Base-by-base conservation (phyloP, 2,329 filamentous ascomycete species). In the Ceratocystis colombiana region DNA sequence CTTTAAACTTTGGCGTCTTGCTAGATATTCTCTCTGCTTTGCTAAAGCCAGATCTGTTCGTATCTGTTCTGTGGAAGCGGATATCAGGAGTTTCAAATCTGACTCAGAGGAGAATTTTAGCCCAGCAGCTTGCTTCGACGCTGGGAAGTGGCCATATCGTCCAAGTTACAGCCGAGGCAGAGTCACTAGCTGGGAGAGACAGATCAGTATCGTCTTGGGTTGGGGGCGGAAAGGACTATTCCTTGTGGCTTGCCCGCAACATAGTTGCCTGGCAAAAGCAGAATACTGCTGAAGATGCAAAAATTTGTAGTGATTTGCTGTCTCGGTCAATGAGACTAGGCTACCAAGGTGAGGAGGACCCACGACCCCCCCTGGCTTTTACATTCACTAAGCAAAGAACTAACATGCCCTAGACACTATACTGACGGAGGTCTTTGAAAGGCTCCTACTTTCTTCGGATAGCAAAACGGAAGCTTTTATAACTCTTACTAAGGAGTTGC, bases 231-330 rank as follows among this genome's bases (percentile, higher is more conserved):
- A 78, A 77, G 30, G 73, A 80, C 20, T 96, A 89, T 75, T 81
- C 83, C 12, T 75, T 75, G 37, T 96, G 91, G 91, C 74, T 96
- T 48, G 88, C 85, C 1, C 75, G 74, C 15, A 89, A 86, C 72
- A 78, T 94, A 62, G 77, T 73, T 37, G 72, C 70, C 30, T 86
- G 75, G 77, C 75, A 71, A 55, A 73, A 69, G 59, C 70, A 66
- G 66, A 74, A 69, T 41, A 69, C 66, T 70, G 74, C 73, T 70
- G 70, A 73, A 10, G 72, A 77, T 7, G 75, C 45, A 17, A 79
- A 76, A 62, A 71, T 80, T 6, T 78, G 76, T 55, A 77, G 77
- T 17, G 77, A 79, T 2, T 62, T 86, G 1, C 75, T 84, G 15
- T 75, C 82, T 2, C 86, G 87, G 69, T 79, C 84, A 1, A 76